phyloP scores from a whole-genome alignment of 192 early-diverging fungal species.

The Coemansia sp. region DNA sequence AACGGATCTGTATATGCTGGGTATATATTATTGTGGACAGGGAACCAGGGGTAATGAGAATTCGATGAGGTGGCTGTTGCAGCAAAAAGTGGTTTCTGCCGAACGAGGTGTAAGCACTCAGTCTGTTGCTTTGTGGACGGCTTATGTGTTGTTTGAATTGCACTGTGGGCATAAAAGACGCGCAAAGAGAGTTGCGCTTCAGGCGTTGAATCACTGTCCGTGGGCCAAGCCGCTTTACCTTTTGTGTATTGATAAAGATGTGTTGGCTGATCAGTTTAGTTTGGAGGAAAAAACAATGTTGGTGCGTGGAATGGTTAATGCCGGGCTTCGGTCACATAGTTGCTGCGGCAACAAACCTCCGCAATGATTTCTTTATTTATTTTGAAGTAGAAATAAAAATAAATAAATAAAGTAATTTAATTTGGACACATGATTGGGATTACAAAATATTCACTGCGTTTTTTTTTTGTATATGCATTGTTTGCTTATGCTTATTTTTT shows the following conservation, averaged over 20 bases:
- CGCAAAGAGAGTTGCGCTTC: conserved; percentile 12
- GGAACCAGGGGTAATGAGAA: not conserved
- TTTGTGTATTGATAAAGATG: conserved; percentile 8
- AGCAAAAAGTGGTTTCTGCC: not conserved
- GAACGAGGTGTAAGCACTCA: not conserved
- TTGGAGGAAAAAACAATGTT: conserved; percentile 9
- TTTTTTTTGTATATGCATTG: no score
- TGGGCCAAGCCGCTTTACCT: conserved; percentile 41
- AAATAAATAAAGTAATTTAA: not conserved
- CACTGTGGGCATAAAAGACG: not conserved
- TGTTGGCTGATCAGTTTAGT: conserved; percentile 9
- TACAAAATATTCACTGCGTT: not conserved
- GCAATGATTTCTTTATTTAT: not conserved
- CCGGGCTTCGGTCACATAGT: conserved; percentile 20
- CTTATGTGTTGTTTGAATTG: conserved; percentile 12
- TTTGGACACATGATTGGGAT: not conserved
- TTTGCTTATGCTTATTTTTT: not conserved
- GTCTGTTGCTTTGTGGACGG: not conserved
- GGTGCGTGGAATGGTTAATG: conserved; percentile 21
- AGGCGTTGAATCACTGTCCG: conserved; percentile 21
- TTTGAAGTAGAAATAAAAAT: not conserved
- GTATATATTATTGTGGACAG: not conserved
- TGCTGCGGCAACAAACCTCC: not conserved
- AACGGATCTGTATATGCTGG: not conserved
- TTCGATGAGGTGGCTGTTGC: not conserved